Percentiles rank a stretch among this genome's conserved stretches.
Conservation (phyloP, 129 eudicot species). For the Erigeron canadensis region DNA sequence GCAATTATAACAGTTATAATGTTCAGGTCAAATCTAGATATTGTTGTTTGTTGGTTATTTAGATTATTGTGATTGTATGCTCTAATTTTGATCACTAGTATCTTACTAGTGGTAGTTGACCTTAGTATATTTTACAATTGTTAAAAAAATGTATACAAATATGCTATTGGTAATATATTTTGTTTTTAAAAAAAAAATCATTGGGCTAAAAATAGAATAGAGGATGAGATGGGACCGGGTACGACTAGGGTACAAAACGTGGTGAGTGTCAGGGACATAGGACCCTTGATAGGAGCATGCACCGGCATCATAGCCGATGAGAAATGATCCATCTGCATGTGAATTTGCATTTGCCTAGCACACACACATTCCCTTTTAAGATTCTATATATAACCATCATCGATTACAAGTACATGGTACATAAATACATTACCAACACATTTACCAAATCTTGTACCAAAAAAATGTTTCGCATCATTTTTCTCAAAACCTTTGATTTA, state of each 20-base stretch:
- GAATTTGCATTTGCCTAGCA: constrained; percentile 15
- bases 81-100: too few species aligned
- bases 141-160: too few species aligned
- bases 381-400: constrained; percentile 24
- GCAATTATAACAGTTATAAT: too few species aligned
- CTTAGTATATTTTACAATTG: too few species aligned
- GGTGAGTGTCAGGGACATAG: constrained; percentile 27
- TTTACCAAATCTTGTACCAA: neutral
- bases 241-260: constrained; percentile 32
- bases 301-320: constrained; percentile 38
- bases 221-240: constrained; percentile 20
- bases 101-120: too few species aligned
- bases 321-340: constrained; percentile 36
- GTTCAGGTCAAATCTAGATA: too few species aligned
- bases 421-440: neutral
- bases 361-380: constrained; percentile 37
- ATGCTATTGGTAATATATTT: too few species aligned
- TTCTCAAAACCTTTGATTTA: neutral
- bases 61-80: too few species aligned
- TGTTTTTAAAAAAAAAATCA: too few species aligned
- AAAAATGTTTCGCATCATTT: neutral
- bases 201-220: neutral
- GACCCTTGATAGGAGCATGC: constrained; percentile 36
- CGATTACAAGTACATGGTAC: constrained; percentile 31
- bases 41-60: too few species aligned